These are phyloP conservation scores for Raddia distichophylla DNA, from an alignment of 176 grass and related monocot species.

Conservation along the genomic window DNA sequence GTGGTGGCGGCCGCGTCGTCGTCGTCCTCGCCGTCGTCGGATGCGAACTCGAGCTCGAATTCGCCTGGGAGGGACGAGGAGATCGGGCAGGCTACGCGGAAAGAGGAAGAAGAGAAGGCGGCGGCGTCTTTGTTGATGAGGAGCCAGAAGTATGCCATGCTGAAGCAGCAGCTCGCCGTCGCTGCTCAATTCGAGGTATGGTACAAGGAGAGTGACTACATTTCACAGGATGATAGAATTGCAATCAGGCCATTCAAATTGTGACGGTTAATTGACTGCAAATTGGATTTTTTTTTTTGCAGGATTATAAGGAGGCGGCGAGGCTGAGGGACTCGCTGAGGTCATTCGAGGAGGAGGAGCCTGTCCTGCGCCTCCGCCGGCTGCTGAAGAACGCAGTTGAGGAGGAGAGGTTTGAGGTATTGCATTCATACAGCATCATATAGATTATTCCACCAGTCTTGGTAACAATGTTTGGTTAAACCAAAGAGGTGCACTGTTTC, in stretches of 20 bases:
- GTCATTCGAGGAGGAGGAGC: conserved; percentile 77
- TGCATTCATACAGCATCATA: background rate
- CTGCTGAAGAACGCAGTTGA: conserved; percentile 60
- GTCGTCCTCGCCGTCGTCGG: conserved; percentile 35
- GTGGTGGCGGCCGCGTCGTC: conserved; percentile 41
- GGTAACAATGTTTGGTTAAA: background rate
- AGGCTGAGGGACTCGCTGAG: conserved; percentile 72
- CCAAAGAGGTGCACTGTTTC: background rate
- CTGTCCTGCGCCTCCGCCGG: conserved; percentile 56
- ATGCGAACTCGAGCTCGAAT: conserved; percentile 51
- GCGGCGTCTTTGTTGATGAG: conserved; percentile 57
- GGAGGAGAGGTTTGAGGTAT: conserved; percentile 77
- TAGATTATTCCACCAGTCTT: conserved; percentile 3
- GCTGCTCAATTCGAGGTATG: conserved; percentile 73
- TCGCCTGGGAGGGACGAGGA: conserved; percentile 41
- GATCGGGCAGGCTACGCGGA: conserved; percentile 26
- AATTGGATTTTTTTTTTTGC: conserved; percentile 16
- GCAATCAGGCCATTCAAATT: conserved; percentile 11
- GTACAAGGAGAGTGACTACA: background rate
- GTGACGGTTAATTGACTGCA: conserved; percentile 3
- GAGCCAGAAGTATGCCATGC: conserved; percentile 73
- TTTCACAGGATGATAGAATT: background rate
- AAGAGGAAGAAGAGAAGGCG: conserved; percentile 40
- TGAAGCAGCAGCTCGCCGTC: conserved; percentile 79
- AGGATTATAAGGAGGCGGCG: conserved; percentile 89